Evolutionary conservation across 2,329 filamentous ascomycete genomes (phyloP).

Genomic region (Exophiala alcalophila): DNA sequence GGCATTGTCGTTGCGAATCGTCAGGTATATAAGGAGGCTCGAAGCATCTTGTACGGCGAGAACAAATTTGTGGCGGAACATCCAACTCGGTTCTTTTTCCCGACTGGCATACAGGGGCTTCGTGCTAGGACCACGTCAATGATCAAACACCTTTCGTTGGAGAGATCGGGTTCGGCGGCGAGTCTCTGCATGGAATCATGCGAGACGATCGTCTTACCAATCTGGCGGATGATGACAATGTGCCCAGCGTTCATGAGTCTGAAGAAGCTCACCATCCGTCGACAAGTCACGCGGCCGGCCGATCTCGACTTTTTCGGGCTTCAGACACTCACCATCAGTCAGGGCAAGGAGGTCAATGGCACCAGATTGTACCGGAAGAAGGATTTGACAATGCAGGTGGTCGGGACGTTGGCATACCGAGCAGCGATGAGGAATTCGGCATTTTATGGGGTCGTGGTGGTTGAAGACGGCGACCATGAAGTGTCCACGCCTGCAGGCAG

Average conservation of each 20-base stretch:
- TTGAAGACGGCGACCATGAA: conserved; percentile 1
- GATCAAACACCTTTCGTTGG: conserved; percentile 14
- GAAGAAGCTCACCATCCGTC: conserved; percentile 14
- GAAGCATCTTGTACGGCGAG: conserved; percentile 18
- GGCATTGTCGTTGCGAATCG: conserved; percentile 13
- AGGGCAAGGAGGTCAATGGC: background rate
- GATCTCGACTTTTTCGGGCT: conserved; percentile 4
- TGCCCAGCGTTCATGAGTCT: conserved; percentile 16
- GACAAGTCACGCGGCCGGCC: conserved; percentile 15
- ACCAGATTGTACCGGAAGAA: conserved; percentile 15
- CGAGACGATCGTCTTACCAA: conserved; percentile 5
- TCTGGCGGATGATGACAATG: conserved; percentile 10
- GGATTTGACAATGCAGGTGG: conserved; percentile 4
- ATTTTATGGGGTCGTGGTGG: conserved; percentile 9
- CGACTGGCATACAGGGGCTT: conserved; percentile 12
- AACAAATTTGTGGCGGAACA: conserved; percentile 21
- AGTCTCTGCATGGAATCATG: conserved; percentile 4
- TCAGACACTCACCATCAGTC: conserved; percentile 2
- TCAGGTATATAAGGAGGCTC: conserved; percentile 20
- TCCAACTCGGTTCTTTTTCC: conserved; percentile 15
- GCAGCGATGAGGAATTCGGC: conserved; percentile 6
- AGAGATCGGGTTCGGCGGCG: background rate
- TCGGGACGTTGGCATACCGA: conserved; percentile 11
- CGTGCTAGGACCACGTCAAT: conserved; percentile 12
- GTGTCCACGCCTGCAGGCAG: background rate